These are phyloP conservation scores for Xerocomus brunneocitrinus DNA, from an alignment of 768 basidiomycete genomes.

Conservation along the genomic window DNA sequence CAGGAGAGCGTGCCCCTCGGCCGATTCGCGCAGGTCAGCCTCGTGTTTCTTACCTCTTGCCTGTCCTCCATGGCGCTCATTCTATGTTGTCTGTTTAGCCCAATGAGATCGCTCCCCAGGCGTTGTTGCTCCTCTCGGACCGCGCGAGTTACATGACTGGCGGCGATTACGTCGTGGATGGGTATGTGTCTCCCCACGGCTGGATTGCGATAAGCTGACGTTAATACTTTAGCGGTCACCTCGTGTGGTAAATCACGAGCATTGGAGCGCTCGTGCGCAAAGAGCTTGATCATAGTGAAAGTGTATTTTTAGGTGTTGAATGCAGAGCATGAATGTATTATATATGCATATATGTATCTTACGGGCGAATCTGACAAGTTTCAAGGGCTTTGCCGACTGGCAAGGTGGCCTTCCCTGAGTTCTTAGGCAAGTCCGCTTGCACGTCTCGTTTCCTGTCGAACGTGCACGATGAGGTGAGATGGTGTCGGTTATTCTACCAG, in stretches of 20 bases:
- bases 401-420: too few species aligned
- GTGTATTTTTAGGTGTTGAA: not conserved
- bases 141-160: constrained; percentile 55
- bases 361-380: too few species aligned
- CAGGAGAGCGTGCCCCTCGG: constrained; percentile 45
- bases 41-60: not conserved
- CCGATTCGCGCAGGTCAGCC: constrained; percentile 53
- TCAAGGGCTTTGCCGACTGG: too few species aligned
- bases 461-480: too few species aligned
- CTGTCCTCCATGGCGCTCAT: not conserved
- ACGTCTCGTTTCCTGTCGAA: too few species aligned
- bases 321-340: not conserved
- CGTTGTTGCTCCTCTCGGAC: constrained; percentile 49
- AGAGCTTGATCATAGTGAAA: not conserved
- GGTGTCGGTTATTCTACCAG: too few species aligned
- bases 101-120: constrained; percentile 53
- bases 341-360: not conserved
- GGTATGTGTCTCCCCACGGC: constrained; percentile 28
- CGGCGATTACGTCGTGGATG: constrained; percentile 52
- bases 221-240: constrained; percentile 19
- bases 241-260: constrained; percentile 23
- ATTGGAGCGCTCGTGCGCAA: not conserved
- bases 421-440: too few species aligned
- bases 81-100: constrained; percentile 32
- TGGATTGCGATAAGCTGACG: not conserved